phyloP scores from a whole-genome alignment of 108 stramenopile genomes.

The Conticribra weissflogii region DNA sequence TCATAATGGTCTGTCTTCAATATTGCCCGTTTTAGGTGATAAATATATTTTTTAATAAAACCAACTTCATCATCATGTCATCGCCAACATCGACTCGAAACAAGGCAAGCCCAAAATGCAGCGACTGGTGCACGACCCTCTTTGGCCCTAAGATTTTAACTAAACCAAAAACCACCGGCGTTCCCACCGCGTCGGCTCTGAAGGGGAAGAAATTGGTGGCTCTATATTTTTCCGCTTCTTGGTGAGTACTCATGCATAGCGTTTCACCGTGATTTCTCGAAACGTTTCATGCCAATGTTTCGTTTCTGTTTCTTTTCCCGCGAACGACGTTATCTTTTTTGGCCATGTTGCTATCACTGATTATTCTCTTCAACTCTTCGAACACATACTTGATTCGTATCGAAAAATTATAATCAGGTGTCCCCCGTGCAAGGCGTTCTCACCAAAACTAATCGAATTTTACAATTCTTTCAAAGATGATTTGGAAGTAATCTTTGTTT shows the following conservation, averaged over 20 bases:
- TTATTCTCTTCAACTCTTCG: no score
- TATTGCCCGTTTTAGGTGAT: no score
- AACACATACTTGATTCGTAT: no score
- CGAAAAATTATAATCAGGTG: constrained; percentile 31
- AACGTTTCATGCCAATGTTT: not conserved
- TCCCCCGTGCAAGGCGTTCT: constrained; percentile 69
- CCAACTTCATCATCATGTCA: not conserved
- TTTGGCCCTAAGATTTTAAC: constrained; percentile 40
- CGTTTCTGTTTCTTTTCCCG: not conserved
- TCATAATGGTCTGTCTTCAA: no score
- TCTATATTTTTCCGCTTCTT: constrained; percentile 70
- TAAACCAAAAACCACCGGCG: constrained; percentile 29
- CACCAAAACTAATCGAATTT: constrained; percentile 68
- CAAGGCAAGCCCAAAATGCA: not conserved
- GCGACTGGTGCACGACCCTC: constrained; percentile 27
- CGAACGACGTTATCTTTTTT: not conserved
- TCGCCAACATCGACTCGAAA: not conserved
- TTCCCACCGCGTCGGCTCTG: constrained; percentile 42
- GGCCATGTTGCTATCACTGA: no score
- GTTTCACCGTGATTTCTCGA: not conserved
- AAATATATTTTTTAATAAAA: no score
- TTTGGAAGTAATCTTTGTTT: constrained; percentile 70
- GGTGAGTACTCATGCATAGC: constrained; percentile 13
- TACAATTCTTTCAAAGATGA: constrained; percentile 49
- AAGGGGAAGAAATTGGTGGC: constrained; percentile 60